Percentiles rank a stretch among this genome's conserved stretches.
Conservation (phyloP, 495 filamentous ascomycete genomes). For the Podospora anserina region DNA sequence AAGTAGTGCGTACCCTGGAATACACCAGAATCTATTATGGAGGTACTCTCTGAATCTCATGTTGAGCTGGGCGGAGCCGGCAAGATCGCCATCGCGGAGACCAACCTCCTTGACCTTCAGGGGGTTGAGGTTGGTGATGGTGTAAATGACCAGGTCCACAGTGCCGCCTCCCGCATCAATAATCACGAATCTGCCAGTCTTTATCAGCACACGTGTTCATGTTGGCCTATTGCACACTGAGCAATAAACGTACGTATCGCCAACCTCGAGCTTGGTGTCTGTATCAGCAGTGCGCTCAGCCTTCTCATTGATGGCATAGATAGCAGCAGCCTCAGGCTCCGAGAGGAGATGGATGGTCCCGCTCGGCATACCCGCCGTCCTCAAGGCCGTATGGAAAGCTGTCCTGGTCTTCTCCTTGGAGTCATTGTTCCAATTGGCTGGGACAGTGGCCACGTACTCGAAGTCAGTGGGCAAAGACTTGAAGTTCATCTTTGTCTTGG, state of each 20-base stretch:
- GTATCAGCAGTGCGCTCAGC: conserved; percentile 17
- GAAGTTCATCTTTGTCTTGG: neutral
- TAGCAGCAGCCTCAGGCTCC: conserved; percentile 57
- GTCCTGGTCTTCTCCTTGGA: conserved; percentile 47
- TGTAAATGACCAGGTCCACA: conserved; percentile 56
- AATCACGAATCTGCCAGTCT: conserved; percentile 45
- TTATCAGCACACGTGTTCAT: neutral
- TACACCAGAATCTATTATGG: conserved; percentile 30
- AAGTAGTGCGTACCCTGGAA: conserved; percentile 23
- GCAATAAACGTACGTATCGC: conserved; percentile 31
- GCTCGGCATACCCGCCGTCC: conserved; percentile 32
- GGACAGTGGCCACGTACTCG: conserved; percentile 53
- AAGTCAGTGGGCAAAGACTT: conserved; percentile 38
- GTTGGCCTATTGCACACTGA: neutral
- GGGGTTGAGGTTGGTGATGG: conserved; percentile 50
- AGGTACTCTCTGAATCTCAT: conserved; percentile 47
- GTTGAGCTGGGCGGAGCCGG: conserved; percentile 58
- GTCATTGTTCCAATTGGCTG: conserved; percentile 54
- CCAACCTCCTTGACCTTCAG: conserved; percentile 49
- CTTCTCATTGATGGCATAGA: conserved; percentile 47
- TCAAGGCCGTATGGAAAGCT: conserved; percentile 43
- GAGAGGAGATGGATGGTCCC: conserved; percentile 47
- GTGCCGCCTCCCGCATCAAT: conserved; percentile 61
- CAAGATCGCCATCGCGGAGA: conserved; percentile 51
- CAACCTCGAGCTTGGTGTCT: conserved; percentile 40